These are phyloP conservation scores for Letharia columbiana DNA, from an alignment of 495 filamentous ascomycete genomes.

Conservation along the genomic window DNA sequence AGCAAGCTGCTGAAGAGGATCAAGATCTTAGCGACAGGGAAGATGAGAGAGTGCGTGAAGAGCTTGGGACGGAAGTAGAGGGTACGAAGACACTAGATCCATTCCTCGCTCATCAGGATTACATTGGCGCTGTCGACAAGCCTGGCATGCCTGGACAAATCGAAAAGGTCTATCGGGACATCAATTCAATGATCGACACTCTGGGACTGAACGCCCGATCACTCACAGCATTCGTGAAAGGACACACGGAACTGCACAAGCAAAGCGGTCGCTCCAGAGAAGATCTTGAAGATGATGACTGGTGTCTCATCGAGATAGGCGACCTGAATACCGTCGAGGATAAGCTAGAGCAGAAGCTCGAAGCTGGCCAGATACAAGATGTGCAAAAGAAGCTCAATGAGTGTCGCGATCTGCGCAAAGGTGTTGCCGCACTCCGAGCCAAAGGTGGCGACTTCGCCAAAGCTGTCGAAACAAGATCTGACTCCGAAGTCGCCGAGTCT, in stretches of 20 bases:
- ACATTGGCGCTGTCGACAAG: conserved; percentile 49
- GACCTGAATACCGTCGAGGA: conserved; percentile 52
- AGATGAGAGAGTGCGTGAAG: conserved; percentile 51
- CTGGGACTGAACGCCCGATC: conserved; percentile 78
- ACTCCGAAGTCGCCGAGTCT: conserved; percentile 53
- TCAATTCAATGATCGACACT: conserved; percentile 94
- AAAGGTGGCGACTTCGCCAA: conserved; percentile 68
- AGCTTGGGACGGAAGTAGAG: conserved; percentile 45
- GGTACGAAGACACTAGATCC: conserved; percentile 47
- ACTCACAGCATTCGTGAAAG: conserved; percentile 60
- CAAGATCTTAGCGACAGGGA: conserved; percentile 48
- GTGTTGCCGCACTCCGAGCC: conserved; percentile 55
- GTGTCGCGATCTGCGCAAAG: conserved; percentile 54
- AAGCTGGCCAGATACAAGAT: conserved; percentile 55
- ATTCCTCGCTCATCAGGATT: conserved; percentile 64
- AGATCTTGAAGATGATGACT: conserved; percentile 58
- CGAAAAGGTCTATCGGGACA: conserved; percentile 80
- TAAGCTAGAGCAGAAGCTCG: conserved; percentile 46
- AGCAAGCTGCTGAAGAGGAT: conserved; percentile 29
- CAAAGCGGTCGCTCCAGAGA: conserved; percentile 41
- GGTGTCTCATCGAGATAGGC: conserved; percentile 62
- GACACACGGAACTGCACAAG: conserved; percentile 48
- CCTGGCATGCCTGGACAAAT: conserved; percentile 66
- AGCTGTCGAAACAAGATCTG: conserved; percentile 50
- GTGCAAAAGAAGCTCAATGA: conserved; percentile 53